These are phyloP conservation scores for Poronia punctata DNA, from an alignment of 495 filamentous ascomycete genomes.

Conservation along the genomic window DNA sequence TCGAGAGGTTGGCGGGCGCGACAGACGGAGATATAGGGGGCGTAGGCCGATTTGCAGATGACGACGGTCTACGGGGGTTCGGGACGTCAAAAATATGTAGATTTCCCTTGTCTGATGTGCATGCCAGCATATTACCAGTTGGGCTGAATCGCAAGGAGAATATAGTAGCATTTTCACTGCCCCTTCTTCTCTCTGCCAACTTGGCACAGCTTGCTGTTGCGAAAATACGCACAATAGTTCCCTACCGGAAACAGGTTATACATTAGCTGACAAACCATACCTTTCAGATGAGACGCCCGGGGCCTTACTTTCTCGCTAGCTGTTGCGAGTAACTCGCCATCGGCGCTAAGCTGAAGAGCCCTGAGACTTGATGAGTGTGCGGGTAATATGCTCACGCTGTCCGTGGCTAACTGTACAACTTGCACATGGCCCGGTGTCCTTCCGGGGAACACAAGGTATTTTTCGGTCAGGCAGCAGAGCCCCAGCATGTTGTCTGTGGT, in stretches of 20 bases:
- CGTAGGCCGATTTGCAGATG: constrained; percentile 4
- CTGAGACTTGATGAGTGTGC: constrained; percentile 75
- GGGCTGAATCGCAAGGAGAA: constrained; percentile 86
- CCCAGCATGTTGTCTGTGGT: constrained; percentile 83
- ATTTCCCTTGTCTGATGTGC: constrained; percentile 95
- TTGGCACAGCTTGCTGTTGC: constrained; percentile 69
- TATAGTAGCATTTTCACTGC: constrained; percentile 79
- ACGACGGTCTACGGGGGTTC: constrained; percentile 23
- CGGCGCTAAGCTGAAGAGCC: constrained; percentile 71
- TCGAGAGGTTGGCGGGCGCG: neutral
- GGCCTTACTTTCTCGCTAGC: constrained; percentile 86
- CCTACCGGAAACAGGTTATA: constrained; percentile 39
- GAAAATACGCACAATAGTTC: constrained; percentile 82
- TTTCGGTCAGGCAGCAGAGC: constrained; percentile 67
- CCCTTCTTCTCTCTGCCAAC: constrained; percentile 76
- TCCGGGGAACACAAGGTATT: constrained; percentile 74
- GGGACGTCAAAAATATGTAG: constrained; percentile 82
- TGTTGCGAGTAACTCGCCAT: constrained; percentile 79
- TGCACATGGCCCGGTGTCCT: constrained; percentile 86
- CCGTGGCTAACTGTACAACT: constrained; percentile 70
- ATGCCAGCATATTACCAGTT: constrained; percentile 67
- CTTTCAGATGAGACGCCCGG: too few species aligned
- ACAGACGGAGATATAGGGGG: constrained; percentile 1
- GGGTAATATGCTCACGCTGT: constrained; percentile 89
- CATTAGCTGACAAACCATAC: too few species aligned